These are phyloP conservation scores for Tolypocladium sp. DNA, from an alignment of 2,329 filamentous ascomycete species.

Conservation along the genomic window DNA sequence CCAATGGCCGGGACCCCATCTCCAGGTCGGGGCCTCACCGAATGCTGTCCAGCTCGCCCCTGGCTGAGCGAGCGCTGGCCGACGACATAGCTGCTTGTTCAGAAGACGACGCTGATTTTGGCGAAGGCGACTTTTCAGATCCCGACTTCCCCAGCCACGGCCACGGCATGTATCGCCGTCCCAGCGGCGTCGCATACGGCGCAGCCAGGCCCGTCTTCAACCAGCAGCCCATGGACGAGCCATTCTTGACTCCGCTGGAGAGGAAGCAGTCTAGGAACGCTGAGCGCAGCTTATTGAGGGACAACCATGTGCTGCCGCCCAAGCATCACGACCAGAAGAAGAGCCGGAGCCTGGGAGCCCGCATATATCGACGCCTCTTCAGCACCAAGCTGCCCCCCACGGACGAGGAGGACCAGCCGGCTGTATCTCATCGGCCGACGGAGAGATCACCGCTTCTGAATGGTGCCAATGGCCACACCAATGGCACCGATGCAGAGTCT, in stretches of 20 bases:
- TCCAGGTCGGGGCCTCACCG: conserved; percentile 2
- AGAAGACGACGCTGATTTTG: conserved; percentile 39
- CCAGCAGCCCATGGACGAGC: conserved; percentile 37
- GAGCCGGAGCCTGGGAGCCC: conserved; percentile 22
- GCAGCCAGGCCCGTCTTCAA: conserved; percentile 63
- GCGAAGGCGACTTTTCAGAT: conserved; percentile 19
- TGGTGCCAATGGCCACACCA: conserved; percentile 9
- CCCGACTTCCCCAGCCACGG: conserved; percentile 25
- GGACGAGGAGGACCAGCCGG: conserved; percentile 29
- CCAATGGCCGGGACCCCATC: not conserved
- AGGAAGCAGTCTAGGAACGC: conserved; percentile 46
- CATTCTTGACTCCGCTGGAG: conserved; percentile 44
- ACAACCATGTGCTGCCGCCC: conserved; percentile 57
- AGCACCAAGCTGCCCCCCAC: conserved; percentile 43
- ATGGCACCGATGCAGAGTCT: conserved; percentile 27
- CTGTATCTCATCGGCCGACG: conserved; percentile 23
- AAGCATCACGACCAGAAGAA: conserved; percentile 36
- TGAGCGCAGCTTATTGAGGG: conserved; percentile 51
- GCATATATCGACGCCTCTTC: conserved; percentile 39
- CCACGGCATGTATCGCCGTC: conserved; percentile 61
- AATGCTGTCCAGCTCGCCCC: conserved; percentile 52
- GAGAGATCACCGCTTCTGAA: conserved; percentile 34
- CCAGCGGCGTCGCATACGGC: conserved; percentile 66
- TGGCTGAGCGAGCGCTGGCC: conserved; percentile 57
- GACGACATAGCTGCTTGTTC: conserved; percentile 57